Evolutionary conservation across 805 yeast genomes (phyloP).

Genomic region (Ogataea dorogensis): DNA sequence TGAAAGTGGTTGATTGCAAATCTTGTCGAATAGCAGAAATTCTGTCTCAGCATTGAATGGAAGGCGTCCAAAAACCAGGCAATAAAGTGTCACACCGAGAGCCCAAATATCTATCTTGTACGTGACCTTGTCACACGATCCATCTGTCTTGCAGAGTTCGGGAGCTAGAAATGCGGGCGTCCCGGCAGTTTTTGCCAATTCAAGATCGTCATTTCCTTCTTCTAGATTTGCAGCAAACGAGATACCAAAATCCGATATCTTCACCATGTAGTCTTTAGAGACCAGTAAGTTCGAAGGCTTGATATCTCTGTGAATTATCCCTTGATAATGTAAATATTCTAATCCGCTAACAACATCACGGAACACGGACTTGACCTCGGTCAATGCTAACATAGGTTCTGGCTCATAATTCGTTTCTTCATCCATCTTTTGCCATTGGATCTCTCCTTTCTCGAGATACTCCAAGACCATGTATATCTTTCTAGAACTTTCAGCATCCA

Average conservation of each 20-base stretch:
- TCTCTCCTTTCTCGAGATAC: slow-evolving; percentile 87
- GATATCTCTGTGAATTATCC: slow-evolving; percentile 91
- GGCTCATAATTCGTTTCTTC: slow-evolving; percentile 25
- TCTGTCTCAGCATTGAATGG: slow-evolving; percentile 90
- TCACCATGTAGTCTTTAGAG: slow-evolving; percentile 66
- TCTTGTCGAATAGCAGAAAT: slow-evolving; percentile 79
- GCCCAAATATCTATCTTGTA: slow-evolving; percentile 98
- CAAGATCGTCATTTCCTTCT: slow-evolving; percentile 63
- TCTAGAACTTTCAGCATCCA: slow-evolving; percentile 79
- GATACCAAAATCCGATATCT: slow-evolving; percentile 96
- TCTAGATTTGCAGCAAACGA: slow-evolving; percentile 62
- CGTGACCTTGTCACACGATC: slow-evolving; percentile 53
- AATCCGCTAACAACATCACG: slow-evolving; percentile 84
- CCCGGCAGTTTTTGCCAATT: slow-evolving; percentile 93
- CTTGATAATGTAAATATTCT: slow-evolving; percentile 87
- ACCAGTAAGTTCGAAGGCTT: slow-evolving; percentile 90
- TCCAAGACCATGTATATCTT: slow-evolving; percentile 90
- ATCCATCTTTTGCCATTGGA: slow-evolving; percentile 65
- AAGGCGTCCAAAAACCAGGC: slow-evolving; percentile 80
- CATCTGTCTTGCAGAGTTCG: slow-evolving; percentile 73
- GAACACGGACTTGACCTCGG: slow-evolving; percentile 66
- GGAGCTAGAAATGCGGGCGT: slow-evolving; percentile 98
- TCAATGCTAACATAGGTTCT: slow-evolving; percentile 66
- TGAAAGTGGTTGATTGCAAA: slow-evolving; percentile 56
- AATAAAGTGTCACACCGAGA: slow-evolving; percentile 85